Conservation (phyloP, 2,329 filamentous ascomycete genomes). For the Coniochaeta pulveracea region DNA sequence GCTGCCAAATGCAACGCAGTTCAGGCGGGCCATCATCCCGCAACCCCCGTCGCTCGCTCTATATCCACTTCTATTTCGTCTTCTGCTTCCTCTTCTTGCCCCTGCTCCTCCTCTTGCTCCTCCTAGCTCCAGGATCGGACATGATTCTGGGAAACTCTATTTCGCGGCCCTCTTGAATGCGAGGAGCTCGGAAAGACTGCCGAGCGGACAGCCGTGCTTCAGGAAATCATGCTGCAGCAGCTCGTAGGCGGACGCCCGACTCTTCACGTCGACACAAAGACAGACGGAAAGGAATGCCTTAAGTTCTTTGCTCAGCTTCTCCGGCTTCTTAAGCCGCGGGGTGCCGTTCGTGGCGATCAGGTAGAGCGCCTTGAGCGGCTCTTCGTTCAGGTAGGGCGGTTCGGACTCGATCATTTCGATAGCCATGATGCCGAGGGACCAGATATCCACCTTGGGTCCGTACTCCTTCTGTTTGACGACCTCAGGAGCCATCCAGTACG, state of each 20-base stretch:
- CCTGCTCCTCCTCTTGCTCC: too few species aligned
- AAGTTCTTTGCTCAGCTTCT: constrained; percentile 94
- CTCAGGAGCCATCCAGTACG: constrained; percentile 99
- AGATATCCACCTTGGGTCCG: constrained; percentile 95
- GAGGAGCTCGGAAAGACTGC: constrained; percentile 75
- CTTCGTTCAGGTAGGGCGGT: constrained; percentile 94
- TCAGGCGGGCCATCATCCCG: too few species aligned
- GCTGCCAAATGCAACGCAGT: too few species aligned
- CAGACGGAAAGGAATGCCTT: constrained; percentile 96
- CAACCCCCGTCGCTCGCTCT: too few species aligned
- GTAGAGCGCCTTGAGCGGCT: constrained; percentile 93
- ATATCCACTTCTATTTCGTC: too few species aligned
- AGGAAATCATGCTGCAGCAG: constrained; percentile 88
- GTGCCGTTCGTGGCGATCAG: constrained; percentile 97
- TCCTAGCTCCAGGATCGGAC: too few species aligned
- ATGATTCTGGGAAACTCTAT: constrained; percentile 25
- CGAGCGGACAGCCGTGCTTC: constrained; percentile 76
- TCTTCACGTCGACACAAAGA: constrained; percentile 92
- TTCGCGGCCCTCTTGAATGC: constrained; percentile 71
- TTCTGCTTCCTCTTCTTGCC: too few species aligned
- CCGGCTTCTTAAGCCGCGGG: constrained; percentile 91
- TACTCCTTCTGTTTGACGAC: constrained; percentile 99
- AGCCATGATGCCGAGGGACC: constrained; percentile 98
- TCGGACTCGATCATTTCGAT: constrained; percentile 99
- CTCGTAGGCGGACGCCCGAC: constrained; percentile 82